Evolutionary conservation across 306 rosid species (phyloP).

Genomic region (Arachis hypogaea): DNA sequence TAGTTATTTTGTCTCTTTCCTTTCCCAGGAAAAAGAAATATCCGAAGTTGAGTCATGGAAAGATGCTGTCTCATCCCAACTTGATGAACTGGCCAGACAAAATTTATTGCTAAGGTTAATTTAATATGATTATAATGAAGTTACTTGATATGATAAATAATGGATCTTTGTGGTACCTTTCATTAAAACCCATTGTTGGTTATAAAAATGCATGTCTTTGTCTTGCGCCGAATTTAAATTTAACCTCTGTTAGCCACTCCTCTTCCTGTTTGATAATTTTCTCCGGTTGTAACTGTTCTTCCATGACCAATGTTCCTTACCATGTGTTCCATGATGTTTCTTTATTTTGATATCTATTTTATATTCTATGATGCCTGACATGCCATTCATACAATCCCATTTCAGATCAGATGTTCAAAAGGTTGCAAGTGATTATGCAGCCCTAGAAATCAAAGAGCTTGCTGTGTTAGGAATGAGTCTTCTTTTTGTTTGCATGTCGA

Average conservation of each 20-base stretch:
- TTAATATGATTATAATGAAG: background rate
- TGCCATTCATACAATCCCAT: background rate
- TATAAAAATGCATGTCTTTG: slow-evolving; percentile 14
- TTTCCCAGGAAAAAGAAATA: slow-evolving; percentile 62
- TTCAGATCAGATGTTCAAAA: slow-evolving; percentile 66
- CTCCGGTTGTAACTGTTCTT: background rate
- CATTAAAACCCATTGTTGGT: slow-evolving; percentile 1
- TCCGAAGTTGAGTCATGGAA: slow-evolving; percentile 72
- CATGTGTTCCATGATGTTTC: background rate
- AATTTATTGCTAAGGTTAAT: slow-evolving; percentile 69
- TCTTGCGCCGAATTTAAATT: slow-evolving; percentile 15
- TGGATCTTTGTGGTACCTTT: background rate
- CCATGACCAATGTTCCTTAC: background rate
- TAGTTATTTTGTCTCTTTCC: slow-evolving; percentile 25
- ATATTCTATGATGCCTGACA: background rate
- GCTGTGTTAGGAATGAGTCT: slow-evolving; percentile 70
- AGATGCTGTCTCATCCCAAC: slow-evolving; percentile 56
- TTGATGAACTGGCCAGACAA: slow-evolving; percentile 62
- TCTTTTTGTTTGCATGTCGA: slow-evolving; percentile 61
- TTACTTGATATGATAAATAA: background rate
- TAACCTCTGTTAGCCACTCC: slow-evolving; percentile 7
- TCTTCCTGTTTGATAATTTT: background rate
- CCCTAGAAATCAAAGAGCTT: slow-evolving; percentile 68
- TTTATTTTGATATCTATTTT: slow-evolving; percentile 5
- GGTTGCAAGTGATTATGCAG: slow-evolving; percentile 60